These are phyloP conservation scores for Macrotyloma uniflorum DNA, from an alignment of 306 rosid species.

Conservation along the genomic window DNA sequence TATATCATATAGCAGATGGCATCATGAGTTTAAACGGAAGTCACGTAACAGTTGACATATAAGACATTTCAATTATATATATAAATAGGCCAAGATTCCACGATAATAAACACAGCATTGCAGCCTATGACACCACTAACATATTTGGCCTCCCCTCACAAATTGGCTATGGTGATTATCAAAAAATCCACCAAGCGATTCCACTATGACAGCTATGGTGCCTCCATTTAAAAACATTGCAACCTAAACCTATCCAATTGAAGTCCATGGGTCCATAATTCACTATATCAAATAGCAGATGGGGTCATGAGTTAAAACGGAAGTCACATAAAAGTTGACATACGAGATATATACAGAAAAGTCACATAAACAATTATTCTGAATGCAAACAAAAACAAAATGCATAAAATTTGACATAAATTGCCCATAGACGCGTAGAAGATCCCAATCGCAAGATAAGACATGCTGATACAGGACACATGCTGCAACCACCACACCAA, in stretches of 20 bases:
- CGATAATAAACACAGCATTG: not conserved
- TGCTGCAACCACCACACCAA: not conserved
- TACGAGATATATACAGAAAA: too few species aligned
- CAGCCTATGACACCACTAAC: too few species aligned
- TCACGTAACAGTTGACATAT: too few species aligned
- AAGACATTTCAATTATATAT: too few species aligned
- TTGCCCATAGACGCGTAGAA: not conserved
- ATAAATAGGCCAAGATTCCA: not conserved
- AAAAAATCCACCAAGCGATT: not conserved
- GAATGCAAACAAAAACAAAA: not conserved
- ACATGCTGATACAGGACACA: not conserved
- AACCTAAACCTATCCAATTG: not conserved
- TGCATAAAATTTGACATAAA: too few species aligned
- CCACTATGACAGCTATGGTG: not conserved
- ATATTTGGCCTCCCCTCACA: not conserved
- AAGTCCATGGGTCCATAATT: not conserved
- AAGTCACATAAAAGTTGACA: not conserved
- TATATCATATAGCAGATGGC: too few species aligned
- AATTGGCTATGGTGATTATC: not conserved
- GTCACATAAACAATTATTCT: too few species aligned
- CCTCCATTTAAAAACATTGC: not conserved
- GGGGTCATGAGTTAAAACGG: not conserved
- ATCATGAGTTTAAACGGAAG: too few species aligned
- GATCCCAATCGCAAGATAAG: too few species aligned
- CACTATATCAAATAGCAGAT: not conserved